Conservation (phyloP, 108 stramenopile genomes). For the Cyclotella baltica region DNA sequence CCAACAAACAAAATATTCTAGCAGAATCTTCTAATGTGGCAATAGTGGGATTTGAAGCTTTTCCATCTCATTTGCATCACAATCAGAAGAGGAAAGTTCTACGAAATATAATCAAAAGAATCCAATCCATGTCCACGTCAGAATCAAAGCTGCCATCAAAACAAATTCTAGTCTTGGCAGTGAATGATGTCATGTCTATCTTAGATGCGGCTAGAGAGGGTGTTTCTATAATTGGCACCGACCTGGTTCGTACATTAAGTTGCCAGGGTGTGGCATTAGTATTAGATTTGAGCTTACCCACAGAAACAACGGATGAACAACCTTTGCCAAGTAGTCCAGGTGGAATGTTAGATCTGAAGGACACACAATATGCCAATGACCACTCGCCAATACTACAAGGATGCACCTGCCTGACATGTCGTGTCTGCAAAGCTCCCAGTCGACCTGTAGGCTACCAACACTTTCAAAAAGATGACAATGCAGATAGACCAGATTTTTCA, state of each 20-base stretch:
- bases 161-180: constrained; percentile 47
- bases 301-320: constrained; percentile 20
- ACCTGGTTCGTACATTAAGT: constrained; percentile 44
- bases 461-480: constrained; percentile 9
- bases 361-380: constrained; percentile 61
- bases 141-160: neutral
- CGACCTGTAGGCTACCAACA: constrained; percentile 25
- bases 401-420: constrained; percentile 69
- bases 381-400: constrained; percentile 57
- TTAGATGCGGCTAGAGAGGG: constrained; percentile 47
- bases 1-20: constrained; percentile 3
- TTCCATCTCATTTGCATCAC: constrained; percentile 9
- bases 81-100: constrained; percentile 6
- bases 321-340: neutral
- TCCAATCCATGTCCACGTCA: constrained; percentile 27
- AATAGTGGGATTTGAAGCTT: constrained; percentile 42
- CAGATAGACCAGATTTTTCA: constrained; percentile 41
- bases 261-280: constrained; percentile 28
- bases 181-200: constrained; percentile 50
- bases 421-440: neutral
- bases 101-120: constrained; percentile 19
- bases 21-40: constrained; percentile 29
- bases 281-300: constrained; percentile 17
- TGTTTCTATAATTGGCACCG: constrained; percentile 59
- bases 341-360: constrained; percentile 65